A percentile compares a stretch with the other conserved stretches of the same genome.
phyloP scores from a whole-genome alignment of 2,329 filamentous ascomycete genomes.

The Colletotrichum lindemuthianum region DNA sequence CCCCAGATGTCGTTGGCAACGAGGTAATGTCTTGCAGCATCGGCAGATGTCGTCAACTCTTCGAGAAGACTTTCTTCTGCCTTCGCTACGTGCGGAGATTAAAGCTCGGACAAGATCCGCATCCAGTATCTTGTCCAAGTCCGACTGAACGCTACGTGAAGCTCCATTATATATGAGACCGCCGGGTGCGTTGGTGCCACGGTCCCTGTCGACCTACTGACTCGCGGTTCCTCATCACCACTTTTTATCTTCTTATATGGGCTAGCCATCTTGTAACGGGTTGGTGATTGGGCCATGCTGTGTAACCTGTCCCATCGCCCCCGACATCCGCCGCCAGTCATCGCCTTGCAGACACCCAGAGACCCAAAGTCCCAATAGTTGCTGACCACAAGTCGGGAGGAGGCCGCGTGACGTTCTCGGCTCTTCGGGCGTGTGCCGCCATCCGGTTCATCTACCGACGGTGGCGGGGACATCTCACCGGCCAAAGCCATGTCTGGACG shows the following conservation, averaged over 20 bases:
- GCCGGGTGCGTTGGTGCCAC: not conserved
- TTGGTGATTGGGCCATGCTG: constrained; percentile 6
- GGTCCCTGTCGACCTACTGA: constrained; percentile 18
- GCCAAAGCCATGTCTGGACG: not conserved
- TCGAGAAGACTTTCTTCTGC: constrained; percentile 1
- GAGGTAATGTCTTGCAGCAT: not conserved
- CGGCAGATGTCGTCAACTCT: not conserved
- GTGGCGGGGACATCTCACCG: constrained; percentile 1
- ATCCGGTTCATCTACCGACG: constrained; percentile 14
- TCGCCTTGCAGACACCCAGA: not conserved
- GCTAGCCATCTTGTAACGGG: constrained; percentile 4
- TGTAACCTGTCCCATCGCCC: not conserved
- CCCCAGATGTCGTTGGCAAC: constrained; percentile 2
- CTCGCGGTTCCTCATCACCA: constrained; percentile 17
- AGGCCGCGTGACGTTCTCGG: constrained; percentile 10
- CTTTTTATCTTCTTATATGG: constrained; percentile 9
- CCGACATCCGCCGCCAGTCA: constrained; percentile 10
- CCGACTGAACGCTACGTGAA: constrained; percentile 6
- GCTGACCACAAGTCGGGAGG: constrained; percentile 6
- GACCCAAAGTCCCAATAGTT: not conserved
- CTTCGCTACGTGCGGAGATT: constrained; percentile 9
- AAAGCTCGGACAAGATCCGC: constrained; percentile 22
- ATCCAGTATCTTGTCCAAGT: constrained; percentile 2
- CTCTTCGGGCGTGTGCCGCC: constrained; percentile 20
- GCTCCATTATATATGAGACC: constrained; percentile 24